A percentile compares a stretch with the other conserved stretches of the same genome.
Conservation (phyloP, 1,284 basidiomycete species). For the Cryptococcus neoformans region DNA sequence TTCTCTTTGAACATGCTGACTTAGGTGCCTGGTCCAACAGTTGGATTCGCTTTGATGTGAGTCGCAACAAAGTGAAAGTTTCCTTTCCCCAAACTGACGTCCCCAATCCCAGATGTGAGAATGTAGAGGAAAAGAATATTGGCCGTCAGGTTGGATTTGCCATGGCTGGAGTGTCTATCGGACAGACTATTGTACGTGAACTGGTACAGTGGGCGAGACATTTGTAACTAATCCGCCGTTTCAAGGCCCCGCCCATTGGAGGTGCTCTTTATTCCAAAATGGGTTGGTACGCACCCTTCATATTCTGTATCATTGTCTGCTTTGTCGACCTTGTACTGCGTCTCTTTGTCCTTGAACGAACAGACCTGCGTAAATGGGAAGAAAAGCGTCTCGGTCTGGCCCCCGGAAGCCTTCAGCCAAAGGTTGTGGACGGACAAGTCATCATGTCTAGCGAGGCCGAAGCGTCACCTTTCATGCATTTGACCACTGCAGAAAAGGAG, state of each 20-base stretch:
- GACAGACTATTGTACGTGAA: slow-evolving; percentile 49
- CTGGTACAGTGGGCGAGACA: slow-evolving; percentile 35
- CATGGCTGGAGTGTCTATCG: slow-evolving; percentile 65
- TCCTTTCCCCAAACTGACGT: not conserved
- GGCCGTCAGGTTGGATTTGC: slow-evolving; percentile 70
- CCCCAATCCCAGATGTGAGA: slow-evolving; percentile 59
- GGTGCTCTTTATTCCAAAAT: slow-evolving; percentile 60
- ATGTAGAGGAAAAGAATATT: slow-evolving; percentile 58
- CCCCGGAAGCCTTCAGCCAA: not conserved
- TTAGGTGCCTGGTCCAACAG: not conserved
- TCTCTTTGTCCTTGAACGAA: slow-evolving; percentile 53
- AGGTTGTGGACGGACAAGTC: not conserved
- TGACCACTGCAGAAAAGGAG: slow-evolving; percentile 1
- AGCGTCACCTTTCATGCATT: not conserved
- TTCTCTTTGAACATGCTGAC: too few species aligned
- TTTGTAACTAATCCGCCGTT: too few species aligned
- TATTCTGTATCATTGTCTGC: slow-evolving; percentile 63
- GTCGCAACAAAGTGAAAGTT: not conserved
- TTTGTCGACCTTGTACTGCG: slow-evolving; percentile 60
- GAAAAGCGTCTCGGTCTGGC: slow-evolving; percentile 13
- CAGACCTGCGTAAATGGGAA: slow-evolving; percentile 37
- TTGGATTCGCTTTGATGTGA: slow-evolving; percentile 25
- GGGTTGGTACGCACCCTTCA: slow-evolving; percentile 60
- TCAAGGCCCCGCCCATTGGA: slow-evolving; percentile 61
- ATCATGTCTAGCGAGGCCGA: not conserved